A percentile compares a stretch with the other conserved stretches of the same genome.
phyloP scores from a whole-genome alignment of 352 stramenopile species.

The Pythium dissotocum region DNA sequence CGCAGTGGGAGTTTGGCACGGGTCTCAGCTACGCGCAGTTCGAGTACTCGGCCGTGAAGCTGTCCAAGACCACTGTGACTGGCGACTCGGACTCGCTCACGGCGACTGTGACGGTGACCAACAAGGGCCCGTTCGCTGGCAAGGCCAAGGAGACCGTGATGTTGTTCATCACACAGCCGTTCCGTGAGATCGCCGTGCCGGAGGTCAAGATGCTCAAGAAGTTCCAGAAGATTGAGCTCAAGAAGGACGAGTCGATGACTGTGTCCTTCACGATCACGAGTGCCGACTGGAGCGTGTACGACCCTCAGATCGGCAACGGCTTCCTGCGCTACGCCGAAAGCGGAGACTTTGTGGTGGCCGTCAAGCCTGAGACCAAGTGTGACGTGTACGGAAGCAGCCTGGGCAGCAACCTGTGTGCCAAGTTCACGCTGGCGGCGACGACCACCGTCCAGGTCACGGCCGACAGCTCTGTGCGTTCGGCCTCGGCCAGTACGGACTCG shows the following conservation, averaged over 20 bases:
- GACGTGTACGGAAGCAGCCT: constrained; percentile 32
- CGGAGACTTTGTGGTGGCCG: constrained; percentile 44
- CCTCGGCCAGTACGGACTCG: not conserved
- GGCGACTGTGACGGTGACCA: constrained; percentile 28
- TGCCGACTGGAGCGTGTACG: constrained; percentile 44
- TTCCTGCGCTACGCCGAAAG: constrained; percentile 39
- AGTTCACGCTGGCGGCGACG: constrained; percentile 15
- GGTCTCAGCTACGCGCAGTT: constrained; percentile 65
- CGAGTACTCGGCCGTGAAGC: constrained; percentile 37
- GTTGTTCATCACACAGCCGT: constrained; percentile 35
- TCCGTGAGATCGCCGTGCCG: constrained; percentile 20
- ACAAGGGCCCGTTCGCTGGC: constrained; percentile 27
- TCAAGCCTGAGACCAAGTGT: constrained; percentile 48
- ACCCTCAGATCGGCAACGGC: constrained; percentile 50
- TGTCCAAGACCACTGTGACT: constrained; percentile 36
- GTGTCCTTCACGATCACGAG: constrained; percentile 43
- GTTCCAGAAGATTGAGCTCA: constrained; percentile 49
- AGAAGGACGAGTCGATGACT: constrained; percentile 31
- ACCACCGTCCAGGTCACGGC: constrained; percentile 12
- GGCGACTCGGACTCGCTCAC: constrained; percentile 16
- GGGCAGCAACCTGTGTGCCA: constrained; percentile 14
- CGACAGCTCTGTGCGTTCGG: not conserved
- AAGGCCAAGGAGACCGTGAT: constrained; percentile 36
- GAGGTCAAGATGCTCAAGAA: constrained; percentile 44
- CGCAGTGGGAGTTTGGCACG: constrained; percentile 65